Conservation (phyloP, 2,329 filamentous ascomycete species). For the Rutstroemia sp. region DNA sequence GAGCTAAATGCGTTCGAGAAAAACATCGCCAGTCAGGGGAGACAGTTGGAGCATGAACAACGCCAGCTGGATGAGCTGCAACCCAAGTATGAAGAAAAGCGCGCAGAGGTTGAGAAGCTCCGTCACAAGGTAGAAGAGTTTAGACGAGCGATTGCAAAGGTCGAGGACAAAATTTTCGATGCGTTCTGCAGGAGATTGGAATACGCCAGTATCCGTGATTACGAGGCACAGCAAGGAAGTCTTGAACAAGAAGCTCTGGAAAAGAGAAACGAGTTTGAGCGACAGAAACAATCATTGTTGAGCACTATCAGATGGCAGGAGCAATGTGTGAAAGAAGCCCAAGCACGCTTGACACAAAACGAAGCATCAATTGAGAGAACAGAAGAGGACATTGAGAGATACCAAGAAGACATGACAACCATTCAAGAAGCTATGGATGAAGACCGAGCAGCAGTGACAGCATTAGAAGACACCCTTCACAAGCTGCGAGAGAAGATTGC, state of each 20-base stretch:
- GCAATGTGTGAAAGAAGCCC: conserved; percentile 47
- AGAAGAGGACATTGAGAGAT: conserved; percentile 59
- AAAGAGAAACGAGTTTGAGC: conserved; percentile 79
- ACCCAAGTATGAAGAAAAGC: conserved; percentile 70
- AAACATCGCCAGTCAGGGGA: conserved; percentile 78
- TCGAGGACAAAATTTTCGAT: conserved; percentile 83
- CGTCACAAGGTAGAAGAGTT: conserved; percentile 47
- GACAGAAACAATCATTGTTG: conserved; percentile 71
- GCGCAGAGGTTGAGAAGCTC: conserved; percentile 57
- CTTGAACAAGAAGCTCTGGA: conserved; percentile 84
- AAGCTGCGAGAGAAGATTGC: conserved; percentile 60
- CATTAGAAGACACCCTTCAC: conserved; percentile 64
- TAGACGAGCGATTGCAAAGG: conserved; percentile 61
- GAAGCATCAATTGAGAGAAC: conserved; percentile 60
- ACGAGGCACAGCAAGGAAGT: conserved; percentile 87
- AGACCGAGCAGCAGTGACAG: conserved; percentile 69
- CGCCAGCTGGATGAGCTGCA: conserved; percentile 67
- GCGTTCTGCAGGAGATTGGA: conserved; percentile 81
- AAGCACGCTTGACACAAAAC: conserved; percentile 60
- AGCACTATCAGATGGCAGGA: conserved; percentile 51
- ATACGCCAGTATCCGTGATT: conserved; percentile 83
- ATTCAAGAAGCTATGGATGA: conserved; percentile 68
- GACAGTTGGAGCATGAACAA: conserved; percentile 67
- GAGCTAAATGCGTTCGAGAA: conserved; percentile 73
- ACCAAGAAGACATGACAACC: conserved; percentile 64